Conservation (phyloP, 345 rosid genomes). For the Gossypium bickii region DNA sequence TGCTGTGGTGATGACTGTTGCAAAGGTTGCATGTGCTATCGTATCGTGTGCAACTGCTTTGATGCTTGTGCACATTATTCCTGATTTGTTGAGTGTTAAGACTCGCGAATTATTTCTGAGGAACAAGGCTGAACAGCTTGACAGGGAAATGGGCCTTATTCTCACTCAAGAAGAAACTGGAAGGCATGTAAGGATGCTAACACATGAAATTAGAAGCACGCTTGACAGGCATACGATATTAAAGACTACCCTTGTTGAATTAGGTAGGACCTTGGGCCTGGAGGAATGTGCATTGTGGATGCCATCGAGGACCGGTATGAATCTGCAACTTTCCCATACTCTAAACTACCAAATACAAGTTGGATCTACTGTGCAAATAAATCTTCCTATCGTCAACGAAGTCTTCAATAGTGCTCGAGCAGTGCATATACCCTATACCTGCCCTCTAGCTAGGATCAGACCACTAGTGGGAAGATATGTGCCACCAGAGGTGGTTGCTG, state of each 20-base stretch:
- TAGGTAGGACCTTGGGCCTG: constrained; percentile 70
- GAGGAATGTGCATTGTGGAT: constrained; percentile 97
- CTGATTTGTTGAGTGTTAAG: constrained; percentile 77
- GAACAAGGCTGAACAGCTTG: constrained; percentile 84
- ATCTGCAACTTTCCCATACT: constrained; percentile 73
- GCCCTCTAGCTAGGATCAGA: constrained; percentile 73
- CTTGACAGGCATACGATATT: constrained; percentile 80
- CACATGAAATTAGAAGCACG: constrained; percentile 92
- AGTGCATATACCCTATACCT: constrained; percentile 58
- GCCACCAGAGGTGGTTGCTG: constrained; percentile 82
- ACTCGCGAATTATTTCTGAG: constrained; percentile 75
- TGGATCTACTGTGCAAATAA: constrained; percentile 58
- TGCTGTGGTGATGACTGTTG: constrained; percentile 74
- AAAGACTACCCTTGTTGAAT: constrained; percentile 84
- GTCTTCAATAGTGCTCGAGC: constrained; percentile 68
- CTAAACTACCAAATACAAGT: constrained; percentile 56
- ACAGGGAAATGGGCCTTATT: constrained; percentile 83
- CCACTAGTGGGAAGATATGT: constrained; percentile 58
- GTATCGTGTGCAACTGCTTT: constrained; percentile 88
- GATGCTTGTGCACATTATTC: constrained; percentile 88
- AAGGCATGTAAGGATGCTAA: constrained; percentile 89
- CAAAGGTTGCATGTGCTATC: constrained; percentile 78
- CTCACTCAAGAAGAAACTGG: constrained; percentile 93
- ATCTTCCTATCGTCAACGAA: constrained; percentile 51
- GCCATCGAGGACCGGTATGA: constrained; percentile 65